Evolutionary conservation across 352 stramenopile species (phyloP).

Genomic region (Phytophthora melonis): DNA sequence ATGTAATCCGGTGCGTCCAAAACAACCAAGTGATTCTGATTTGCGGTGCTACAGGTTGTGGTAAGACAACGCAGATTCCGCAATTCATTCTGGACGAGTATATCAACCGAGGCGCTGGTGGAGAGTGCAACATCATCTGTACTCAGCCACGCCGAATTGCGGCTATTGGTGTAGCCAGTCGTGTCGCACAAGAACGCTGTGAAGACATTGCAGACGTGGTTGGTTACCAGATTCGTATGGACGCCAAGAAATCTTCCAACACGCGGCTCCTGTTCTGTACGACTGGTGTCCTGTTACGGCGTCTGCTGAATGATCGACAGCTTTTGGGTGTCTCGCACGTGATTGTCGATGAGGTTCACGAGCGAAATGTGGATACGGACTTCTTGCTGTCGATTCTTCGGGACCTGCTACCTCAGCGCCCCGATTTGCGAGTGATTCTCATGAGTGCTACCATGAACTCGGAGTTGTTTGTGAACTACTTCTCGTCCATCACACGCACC

Average conservation of each 20-base stretch:
- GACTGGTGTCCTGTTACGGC: conserved; percentile 94
- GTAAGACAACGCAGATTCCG: conserved; percentile 97
- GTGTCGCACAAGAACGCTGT: conserved; percentile 95
- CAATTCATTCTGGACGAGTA: conserved; percentile 98
- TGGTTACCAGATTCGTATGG: conserved; percentile 97
- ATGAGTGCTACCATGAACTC: conserved; percentile 98
- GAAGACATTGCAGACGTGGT: conserved; percentile 89
- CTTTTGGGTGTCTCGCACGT: conserved; percentile 95
- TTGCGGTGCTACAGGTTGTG: conserved; percentile 95
- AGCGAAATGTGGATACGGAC: conserved; percentile 97
- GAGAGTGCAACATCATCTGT: conserved; percentile 96
- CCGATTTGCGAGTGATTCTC: conserved; percentile 92
- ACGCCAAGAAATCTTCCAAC: conserved; percentile 89
- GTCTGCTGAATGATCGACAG: conserved; percentile 91
- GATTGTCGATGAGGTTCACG: conserved; percentile 99
- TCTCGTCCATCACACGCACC: conserved; percentile 57
- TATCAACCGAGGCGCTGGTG: conserved; percentile 81
- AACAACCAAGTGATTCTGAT: conserved; percentile 94
- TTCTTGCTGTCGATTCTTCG: conserved; percentile 95
- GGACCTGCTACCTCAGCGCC: conserved; percentile 75
- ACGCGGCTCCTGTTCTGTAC: conserved; percentile 97
- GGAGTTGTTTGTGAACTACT: conserved; percentile 89
- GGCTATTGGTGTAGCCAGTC: conserved; percentile 96
- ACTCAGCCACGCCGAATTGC: conserved; percentile 96
- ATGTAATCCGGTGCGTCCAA: conserved; percentile 63